A percentile compares a stretch with the other conserved stretches of the same genome.
Conservation (phyloP, 352 stramenopile species). For the Globisporangium orthogonon region DNA sequence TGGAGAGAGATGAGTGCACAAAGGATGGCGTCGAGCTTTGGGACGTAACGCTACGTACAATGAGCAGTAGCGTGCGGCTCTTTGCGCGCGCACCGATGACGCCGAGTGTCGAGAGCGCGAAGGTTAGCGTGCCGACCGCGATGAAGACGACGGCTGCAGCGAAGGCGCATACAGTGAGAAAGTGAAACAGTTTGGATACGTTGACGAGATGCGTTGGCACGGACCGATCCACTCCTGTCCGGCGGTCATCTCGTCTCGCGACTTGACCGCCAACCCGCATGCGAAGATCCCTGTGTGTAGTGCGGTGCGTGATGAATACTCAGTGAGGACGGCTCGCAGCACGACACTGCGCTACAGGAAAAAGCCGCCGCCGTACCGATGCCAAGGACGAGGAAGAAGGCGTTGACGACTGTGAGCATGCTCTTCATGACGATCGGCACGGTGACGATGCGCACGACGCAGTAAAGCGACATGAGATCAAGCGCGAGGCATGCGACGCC, state of each 20-base stretch:
- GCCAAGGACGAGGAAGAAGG: conserved; percentile 59
- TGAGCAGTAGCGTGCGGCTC: conserved; percentile 65
- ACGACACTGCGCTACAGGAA: too few species aligned
- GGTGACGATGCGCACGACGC: conserved; percentile 78
- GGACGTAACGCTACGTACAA: conserved; percentile 33
- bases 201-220: background rate
- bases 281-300: conserved; percentile 31
- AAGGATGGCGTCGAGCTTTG: too few species aligned
- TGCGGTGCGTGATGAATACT: too few species aligned
- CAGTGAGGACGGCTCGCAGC: background rate
- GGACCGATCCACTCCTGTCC: conserved; percentile 73
- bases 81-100: conserved; percentile 66
- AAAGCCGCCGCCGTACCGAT: conserved; percentile 10
- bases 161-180: background rate
- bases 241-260: conserved; percentile 55
- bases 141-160: conserved; percentile 59
- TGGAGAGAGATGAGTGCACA: background rate
- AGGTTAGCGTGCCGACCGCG: conserved; percentile 54
- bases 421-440: conserved; percentile 84
- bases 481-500: conserved; percentile 39
- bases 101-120: conserved; percentile 58
- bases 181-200: background rate
- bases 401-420: conserved; percentile 74
- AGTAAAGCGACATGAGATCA: conserved; percentile 61
- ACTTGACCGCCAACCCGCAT: conserved; percentile 51